Evolutionary conservation across 768 basidiomycete species (phyloP), one percentile per base, ranked within the genome.

Genomic region (Boletus bicolor): DNA sequence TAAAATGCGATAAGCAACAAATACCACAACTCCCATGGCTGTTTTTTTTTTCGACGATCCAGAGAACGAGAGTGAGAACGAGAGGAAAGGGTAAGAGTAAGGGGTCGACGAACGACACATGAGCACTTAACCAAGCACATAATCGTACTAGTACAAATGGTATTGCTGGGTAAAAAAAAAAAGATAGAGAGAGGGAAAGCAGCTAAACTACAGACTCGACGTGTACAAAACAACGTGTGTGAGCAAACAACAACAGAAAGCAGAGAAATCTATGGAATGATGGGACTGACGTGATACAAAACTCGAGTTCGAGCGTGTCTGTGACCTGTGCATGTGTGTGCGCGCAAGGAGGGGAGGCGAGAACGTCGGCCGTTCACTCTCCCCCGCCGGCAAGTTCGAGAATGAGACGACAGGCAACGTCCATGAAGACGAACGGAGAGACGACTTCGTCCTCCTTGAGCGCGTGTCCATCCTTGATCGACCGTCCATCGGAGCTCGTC

Each of bases 351-450:
- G n/a, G 5, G 19, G 15, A 28, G 11, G 3, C 10, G 21, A 12
- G 11, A 34, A 28, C 3, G 35, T 32, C 8, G 9, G 7, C 30
- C 3, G 44, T 30, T 66, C 51, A 79, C 37, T 78, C 76, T 49
- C 77, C 77, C 51, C 80, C 82, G 54, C 90, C 90, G 26, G 95
- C 96, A 61, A 98, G 79, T 76, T 98, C 94, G 46, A 97, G 80
- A 64, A 98, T 98, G 65, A 98, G 79, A 62, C 87, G 78, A 70
- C 93, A 97, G 6, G 97, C 93, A 32, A 95, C 86, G 71, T 99
- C 96, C 83, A 98, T 89, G 72, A 99, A 99, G 57, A 97, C 83
- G 73, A 93, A 98, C 11, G 97, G 97, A 50, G 85, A 86, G 26
- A 89, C 80, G 19, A 90, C 78, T 52, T 85, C 86, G 64, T 89